Percentiles rank a stretch among this genome's conserved stretches.
These are phyloP conservation scores for Lithospermum erythrorhizon DNA, from an alignment of 257 asterid species.

Conservation along the genomic window DNA sequence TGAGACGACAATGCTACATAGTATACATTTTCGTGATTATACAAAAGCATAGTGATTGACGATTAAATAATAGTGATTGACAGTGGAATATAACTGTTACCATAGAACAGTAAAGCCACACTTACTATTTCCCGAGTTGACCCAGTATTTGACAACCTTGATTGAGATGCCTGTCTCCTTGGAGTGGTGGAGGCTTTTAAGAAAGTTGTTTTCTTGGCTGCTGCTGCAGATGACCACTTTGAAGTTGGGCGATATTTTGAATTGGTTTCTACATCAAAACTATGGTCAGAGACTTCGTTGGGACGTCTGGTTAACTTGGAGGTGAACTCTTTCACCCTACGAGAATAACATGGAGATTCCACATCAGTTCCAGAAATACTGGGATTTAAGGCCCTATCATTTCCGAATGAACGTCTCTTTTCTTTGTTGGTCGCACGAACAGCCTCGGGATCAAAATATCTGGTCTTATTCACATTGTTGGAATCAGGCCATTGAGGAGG, in stretches of 20 bases:
- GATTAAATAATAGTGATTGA: background rate
- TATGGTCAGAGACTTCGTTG: constrained; percentile 36
- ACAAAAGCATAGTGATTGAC: background rate
- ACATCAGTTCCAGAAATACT: constrained; percentile 74
- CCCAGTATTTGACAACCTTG: constrained; percentile 65
- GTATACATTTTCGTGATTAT: background rate
- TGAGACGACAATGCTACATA: too few species aligned
- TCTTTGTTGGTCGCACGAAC: constrained; percentile 22
- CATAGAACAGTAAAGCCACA: constrained; percentile 4
- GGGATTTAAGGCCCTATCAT: constrained; percentile 85
- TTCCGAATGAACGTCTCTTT: constrained; percentile 61
- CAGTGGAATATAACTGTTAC: background rate
- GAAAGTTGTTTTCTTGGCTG: constrained; percentile 30
- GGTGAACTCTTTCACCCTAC: constrained; percentile 30
- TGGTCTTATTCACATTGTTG: constrained; percentile 38
- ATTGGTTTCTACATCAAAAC: constrained; percentile 33
- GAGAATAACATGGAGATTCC: constrained; percentile 43
- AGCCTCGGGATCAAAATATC: constrained; percentile 38
- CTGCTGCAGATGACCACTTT: constrained; percentile 28
- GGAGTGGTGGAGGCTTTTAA: constrained; percentile 31
- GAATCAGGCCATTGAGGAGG: constrained; percentile 27
- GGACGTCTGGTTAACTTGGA: constrained; percentile 31
- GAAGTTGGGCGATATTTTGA: constrained; percentile 25
- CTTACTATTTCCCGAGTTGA: constrained; percentile 93
- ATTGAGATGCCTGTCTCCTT: constrained; percentile 49